phyloP scores from a whole-genome alignment of 2,329 filamentous ascomycete species.

The Venturia asperata region DNA sequence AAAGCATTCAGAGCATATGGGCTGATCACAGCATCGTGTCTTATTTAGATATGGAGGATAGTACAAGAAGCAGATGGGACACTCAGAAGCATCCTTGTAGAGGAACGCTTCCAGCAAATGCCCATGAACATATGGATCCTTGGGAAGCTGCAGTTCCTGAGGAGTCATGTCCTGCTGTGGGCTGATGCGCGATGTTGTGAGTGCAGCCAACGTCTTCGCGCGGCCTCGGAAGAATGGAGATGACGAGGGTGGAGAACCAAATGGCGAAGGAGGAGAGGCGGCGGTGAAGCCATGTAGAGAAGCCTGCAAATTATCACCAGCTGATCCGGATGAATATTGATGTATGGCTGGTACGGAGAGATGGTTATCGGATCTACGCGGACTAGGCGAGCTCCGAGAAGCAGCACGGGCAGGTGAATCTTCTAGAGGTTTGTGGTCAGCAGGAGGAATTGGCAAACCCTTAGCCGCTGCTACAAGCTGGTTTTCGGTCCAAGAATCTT shows the following conservation, averaged over 20 bases:
- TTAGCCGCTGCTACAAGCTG: conserved; percentile 89
- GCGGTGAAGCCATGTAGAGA: conserved; percentile 58
- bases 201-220: conserved; percentile 80
- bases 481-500: conserved; percentile 83
- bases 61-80: conserved; percentile 92
- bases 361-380: conserved; percentile 35
- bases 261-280: conserved; percentile 50
- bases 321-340: conserved; percentile 70
- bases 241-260: conserved; percentile 36
- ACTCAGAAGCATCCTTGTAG: conserved; percentile 86
- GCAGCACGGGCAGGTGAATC: conserved; percentile 31
- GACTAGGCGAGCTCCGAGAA: conserved; percentile 21
- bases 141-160: conserved; percentile 70
- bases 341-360: conserved; percentile 46
- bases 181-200: conserved; percentile 67
- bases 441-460: conserved; percentile 72
- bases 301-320: conserved; percentile 57
- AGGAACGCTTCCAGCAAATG: conserved; percentile 86
- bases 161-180: conserved; percentile 65
- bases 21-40: conserved; percentile 90
- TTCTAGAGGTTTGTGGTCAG: conserved; percentile 75
- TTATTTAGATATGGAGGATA: conserved; percentile 93
- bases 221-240: conserved; percentile 65
- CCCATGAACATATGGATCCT: conserved; percentile 87
- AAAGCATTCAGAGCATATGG: conserved; percentile 97